Evolutionary conservation across 2,329 filamentous ascomycete genomes (phyloP).

Genomic region (Verticillium nubilum): DNA sequence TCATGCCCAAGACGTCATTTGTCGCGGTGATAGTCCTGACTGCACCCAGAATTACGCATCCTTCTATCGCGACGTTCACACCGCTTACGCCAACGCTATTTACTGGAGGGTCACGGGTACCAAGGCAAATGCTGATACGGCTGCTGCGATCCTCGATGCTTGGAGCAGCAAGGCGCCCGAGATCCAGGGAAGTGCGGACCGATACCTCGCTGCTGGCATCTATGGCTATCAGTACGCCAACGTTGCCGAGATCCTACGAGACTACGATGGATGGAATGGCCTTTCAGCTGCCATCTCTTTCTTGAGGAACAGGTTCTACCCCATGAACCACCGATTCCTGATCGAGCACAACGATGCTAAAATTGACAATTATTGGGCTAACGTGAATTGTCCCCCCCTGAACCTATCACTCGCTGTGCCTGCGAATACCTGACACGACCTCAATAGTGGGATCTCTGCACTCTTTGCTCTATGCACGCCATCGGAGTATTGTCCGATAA

Average conservation of each 20-base stretch:
- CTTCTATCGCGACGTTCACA: conserved; percentile 31
- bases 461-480: conserved; percentile 31
- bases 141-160: conserved; percentile 27
- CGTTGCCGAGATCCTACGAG: conserved; percentile 34
- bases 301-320: conserved; percentile 29
- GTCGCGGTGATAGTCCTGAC: conserved; percentile 20
- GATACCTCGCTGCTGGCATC: conserved; percentile 32
- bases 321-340: conserved; percentile 31
- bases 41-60: conserved; percentile 28
- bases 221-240: conserved; percentile 43
- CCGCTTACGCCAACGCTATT: conserved; percentile 31
- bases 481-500: conserved; percentile 38
- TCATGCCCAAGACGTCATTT: conserved; percentile 22
- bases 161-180: conserved; percentile 28
- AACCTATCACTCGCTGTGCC: neutral
- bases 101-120: conserved; percentile 33
- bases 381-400: conserved; percentile 8
- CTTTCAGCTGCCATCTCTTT: conserved; percentile 20
- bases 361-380: conserved; percentile 31
- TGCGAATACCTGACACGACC: neutral
- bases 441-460: conserved; percentile 34
- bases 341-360: conserved; percentile 26
- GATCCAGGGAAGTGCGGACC: conserved; percentile 28
- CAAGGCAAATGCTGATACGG: conserved; percentile 27
- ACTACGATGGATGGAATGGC: conserved; percentile 24